Evolutionary conservation across 208 protist genomes (phyloP), one percentile per base, ranked within the genome.

Genomic region (Endotrypanum monterogeii): DNA sequence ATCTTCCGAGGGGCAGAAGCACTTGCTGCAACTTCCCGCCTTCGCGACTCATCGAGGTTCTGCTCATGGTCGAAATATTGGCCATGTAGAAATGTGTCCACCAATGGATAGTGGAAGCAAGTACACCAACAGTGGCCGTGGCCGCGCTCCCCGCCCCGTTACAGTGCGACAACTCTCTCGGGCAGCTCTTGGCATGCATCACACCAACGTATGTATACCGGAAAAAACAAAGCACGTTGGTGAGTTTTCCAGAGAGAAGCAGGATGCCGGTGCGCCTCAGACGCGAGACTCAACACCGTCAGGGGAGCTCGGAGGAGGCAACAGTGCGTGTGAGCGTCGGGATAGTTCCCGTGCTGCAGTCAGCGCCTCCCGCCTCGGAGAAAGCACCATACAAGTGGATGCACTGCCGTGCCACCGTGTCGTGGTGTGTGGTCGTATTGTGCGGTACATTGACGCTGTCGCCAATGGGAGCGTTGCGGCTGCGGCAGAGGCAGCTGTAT

Each of bases 351-450:
- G 30, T 6, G 44, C 63, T 1, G 48, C 18, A 2, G 70, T 48
- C 32, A 28, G 2, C 28, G 67, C 76, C 3, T 25, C 70, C 7
- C 84, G 87, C 9, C 30, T 89, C 1, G 78, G 88, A 50, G 88
- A 84, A 35, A 71, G 74, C 67, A 80, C 85, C 37, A 65, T 89
- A 9, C 35, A 81, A 0, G 41, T 92, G 0, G 88, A 92, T 56
- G 79, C 84, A 6, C 44, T 62, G 3, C 54, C 78, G 41, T 89
- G 88, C 73, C 78, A 79, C 50, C 50, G 44, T 18, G 83, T 92
- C 3, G 69, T 70, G 23, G 71, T 92, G n/a, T 82, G 75, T 30
- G 88, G 80, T 3, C 88, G 88, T 32, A 81, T 92, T 11, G 67
- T 92, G 58, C 75, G 80, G 20, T 76, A 46, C n/a, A 67, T 81